Evolutionary conservation across 495 filamentous ascomycete genomes (phyloP).

Genomic region (Aspergillus olivimuriae): DNA sequence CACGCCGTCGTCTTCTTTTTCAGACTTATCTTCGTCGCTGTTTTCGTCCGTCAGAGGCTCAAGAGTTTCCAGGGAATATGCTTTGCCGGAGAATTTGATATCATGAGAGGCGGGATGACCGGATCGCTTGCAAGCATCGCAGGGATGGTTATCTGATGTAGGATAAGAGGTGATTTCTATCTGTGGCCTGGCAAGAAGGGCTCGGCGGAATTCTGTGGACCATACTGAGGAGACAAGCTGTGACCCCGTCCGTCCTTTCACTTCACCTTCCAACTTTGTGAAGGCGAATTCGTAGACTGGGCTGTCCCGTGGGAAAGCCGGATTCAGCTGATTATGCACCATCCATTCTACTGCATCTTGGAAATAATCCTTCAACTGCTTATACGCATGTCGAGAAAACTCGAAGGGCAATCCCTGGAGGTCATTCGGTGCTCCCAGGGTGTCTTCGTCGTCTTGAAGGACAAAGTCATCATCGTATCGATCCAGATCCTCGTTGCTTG

Average conservation of each 20-base stretch:
- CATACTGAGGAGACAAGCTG: slow-evolving; percentile 72
- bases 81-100: slow-evolving; percentile 57
- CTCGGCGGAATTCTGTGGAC: slow-evolving; percentile 57
- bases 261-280: slow-evolving; percentile 66
- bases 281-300: slow-evolving; percentile 66
- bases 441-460: slow-evolving; percentile 54
- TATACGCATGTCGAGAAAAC: slow-evolving; percentile 59
- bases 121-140: slow-evolving; percentile 71
- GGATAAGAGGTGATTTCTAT: slow-evolving; percentile 29
- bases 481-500: slow-evolving; percentile 40
- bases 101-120: slow-evolving; percentile 58
- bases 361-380: slow-evolving; percentile 71
- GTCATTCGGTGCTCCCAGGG: slow-evolving; percentile 54
- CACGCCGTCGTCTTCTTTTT: slow-evolving; percentile 31
- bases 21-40: slow-evolving; percentile 32
- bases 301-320: slow-evolving; percentile 60
- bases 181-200: slow-evolving; percentile 60
- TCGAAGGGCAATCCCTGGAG: slow-evolving; percentile 60
- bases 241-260: slow-evolving; percentile 57
- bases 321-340: slow-evolving; percentile 70
- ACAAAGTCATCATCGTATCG: slow-evolving; percentile 70
- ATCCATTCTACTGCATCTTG: slow-evolving; percentile 77
- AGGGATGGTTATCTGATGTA: slow-evolving; percentile 40
- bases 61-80: slow-evolving; percentile 64
- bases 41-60: slow-evolving; percentile 55